phyloP scores from a whole-genome alignment of 2,329 filamentous ascomycete species.

The Septoria linicola region DNA sequence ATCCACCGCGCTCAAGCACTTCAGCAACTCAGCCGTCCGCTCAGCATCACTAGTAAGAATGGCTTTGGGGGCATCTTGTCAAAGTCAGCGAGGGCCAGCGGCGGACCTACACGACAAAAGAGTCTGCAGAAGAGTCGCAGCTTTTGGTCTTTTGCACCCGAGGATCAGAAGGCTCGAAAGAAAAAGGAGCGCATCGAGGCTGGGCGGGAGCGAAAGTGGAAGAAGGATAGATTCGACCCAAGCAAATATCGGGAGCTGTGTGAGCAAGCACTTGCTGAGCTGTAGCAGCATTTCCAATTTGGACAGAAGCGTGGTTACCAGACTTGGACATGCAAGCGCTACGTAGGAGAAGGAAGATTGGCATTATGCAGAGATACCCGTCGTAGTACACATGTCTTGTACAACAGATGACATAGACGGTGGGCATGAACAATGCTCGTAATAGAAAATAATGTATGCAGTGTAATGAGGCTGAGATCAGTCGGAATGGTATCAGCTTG shows the following conservation, averaged over 20 bases:
- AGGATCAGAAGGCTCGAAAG: conserved; percentile 30
- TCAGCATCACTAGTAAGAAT: conserved; percentile 1
- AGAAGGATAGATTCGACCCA: conserved; percentile 32
- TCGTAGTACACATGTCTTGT: neutral
- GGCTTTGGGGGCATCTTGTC: neutral
- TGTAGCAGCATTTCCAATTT: conserved; percentile 19
- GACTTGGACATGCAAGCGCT: neutral
- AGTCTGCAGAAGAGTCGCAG: conserved; percentile 21
- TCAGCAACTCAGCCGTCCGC: conserved; percentile 2
- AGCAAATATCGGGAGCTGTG: conserved; percentile 31
- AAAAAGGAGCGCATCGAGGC: conserved; percentile 31
- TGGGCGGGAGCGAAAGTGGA: conserved; percentile 33
- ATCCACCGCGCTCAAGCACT: conserved; percentile 17
- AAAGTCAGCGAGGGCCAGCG: neutral
- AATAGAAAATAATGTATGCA: neutral
- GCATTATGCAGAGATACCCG: neutral
- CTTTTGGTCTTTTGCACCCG: conserved; percentile 32
- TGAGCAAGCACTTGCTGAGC: conserved; percentile 34
- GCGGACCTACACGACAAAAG: conserved; percentile 1
- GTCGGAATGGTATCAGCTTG: conserved; percentile 6
- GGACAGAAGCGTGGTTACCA: neutral
- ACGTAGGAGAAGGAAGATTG: neutral
- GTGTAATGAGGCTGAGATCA: neutral
- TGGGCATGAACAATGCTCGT: too few species aligned
- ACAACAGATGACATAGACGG: neutral